These are phyloP conservation scores for Trichoderma breve DNA, from an alignment of 2,329 filamentous ascomycete genomes.

Conservation along the genomic window DNA sequence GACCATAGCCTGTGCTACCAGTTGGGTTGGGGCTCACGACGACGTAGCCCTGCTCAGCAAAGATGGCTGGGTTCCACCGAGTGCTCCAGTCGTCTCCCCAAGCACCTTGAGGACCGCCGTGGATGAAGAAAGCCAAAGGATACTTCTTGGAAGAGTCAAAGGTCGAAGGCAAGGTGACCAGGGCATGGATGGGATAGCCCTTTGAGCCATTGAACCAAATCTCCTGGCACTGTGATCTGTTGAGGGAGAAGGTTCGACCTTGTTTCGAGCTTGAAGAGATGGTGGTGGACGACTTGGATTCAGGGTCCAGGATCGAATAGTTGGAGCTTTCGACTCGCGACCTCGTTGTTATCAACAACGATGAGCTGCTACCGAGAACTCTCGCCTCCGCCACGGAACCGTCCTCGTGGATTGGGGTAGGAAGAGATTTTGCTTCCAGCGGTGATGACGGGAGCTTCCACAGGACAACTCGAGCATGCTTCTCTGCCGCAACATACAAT, in stretches of 20 bases:
- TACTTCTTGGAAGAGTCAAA: constrained; percentile 73
- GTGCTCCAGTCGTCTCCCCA: constrained; percentile 77
- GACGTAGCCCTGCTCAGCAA: constrained; percentile 84
- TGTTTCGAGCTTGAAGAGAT: constrained; percentile 65
- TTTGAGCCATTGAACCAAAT: constrained; percentile 68
- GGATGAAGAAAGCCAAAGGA: constrained; percentile 75
- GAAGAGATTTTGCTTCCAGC: constrained; percentile 46
- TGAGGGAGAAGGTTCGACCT: constrained; percentile 66
- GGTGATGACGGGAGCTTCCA: constrained; percentile 61
- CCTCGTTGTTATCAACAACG: constrained; percentile 63
- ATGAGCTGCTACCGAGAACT: constrained; percentile 46
- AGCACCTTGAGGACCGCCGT: constrained; percentile 77
- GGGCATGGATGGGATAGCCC: constrained; percentile 65
- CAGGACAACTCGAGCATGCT: constrained; percentile 60
- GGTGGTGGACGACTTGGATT: constrained; percentile 36
- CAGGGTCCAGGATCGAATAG: constrained; percentile 59
- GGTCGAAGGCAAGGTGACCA: constrained; percentile 61
- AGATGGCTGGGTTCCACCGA: constrained; percentile 82
- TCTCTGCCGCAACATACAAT: constrained; percentile 73
- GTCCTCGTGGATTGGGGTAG: constrained; percentile 49
- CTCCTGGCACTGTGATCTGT: constrained; percentile 60
- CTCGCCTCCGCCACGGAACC: constrained; percentile 55
- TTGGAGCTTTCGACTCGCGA: constrained; percentile 71
- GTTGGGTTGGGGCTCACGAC: constrained; percentile 81
- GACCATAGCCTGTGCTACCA: constrained; percentile 78